Evolutionary conservation across 75 land plant species (phyloP), one percentile per base, ranked within the genome.

Genomic region (Sequoiadendron giganteum): DNA sequence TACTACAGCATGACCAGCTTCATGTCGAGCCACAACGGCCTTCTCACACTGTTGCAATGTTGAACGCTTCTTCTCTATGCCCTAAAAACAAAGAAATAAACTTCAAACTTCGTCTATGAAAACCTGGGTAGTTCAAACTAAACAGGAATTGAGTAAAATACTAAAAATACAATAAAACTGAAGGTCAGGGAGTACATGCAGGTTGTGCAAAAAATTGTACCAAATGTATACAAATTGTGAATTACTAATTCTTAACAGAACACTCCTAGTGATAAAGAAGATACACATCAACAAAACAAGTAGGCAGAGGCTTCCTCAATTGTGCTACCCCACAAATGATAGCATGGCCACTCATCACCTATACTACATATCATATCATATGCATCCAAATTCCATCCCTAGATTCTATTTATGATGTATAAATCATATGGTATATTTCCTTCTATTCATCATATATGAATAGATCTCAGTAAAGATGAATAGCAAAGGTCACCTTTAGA

Each of bases 1-100:
- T 40, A 98, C 99, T 70, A 98, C 97, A 83, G 99, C 99, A 93
- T 98, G 99, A 45, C 99, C 99, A 90, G 96, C 99, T 90, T 98
- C 99, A 95, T 98, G 99, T 83, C 99, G 89, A 88, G 99, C 99
- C 88, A 98, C 99, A 45, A 98, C 99, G 79, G 95, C 97, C 89
- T 97, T 98, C 89, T 98, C 99, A 90, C 87, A 90, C 15, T 94
- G 99, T 86, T 94, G 92, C 88, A 98, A 89, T 85, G 94, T 97
- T 49, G 96, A 94, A 81, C 94, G 94, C 89, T 98, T 98, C 94
- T 98, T 98, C 87, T 98, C 99, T 90, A 98, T 96, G 5, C 99
- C 99, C 99, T 98, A 88, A 42, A 88, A n/a, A 13, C 38, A 25
- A 79, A 85, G 13, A 54, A 1, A 88, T 43, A n/a, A 68, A 42